These are phyloP conservation scores for Rugonectria rugulosa DNA, from an alignment of 2,329 filamentous ascomycete genomes.

Conservation along the genomic window DNA sequence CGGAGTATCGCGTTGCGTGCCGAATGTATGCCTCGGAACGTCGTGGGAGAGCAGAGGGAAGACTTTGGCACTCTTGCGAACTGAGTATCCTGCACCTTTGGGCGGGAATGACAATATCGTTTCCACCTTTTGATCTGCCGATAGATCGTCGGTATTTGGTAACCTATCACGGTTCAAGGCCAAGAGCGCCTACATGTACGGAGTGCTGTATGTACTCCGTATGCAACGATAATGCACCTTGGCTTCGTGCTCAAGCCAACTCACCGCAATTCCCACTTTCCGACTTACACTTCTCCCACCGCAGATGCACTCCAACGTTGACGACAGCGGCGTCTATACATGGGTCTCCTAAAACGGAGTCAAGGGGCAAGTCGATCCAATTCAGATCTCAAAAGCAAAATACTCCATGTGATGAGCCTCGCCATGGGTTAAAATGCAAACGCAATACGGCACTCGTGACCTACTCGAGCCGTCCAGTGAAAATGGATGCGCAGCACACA, in stretches of 20 bases:
- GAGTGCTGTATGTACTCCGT: not conserved
- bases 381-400: slow-evolving; percentile 8
- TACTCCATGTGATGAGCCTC: not conserved
- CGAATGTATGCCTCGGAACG: not conserved
- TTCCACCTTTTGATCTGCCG: slow-evolving; percentile 1
- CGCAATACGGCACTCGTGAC: not conserved
- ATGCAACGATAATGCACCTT: not conserved
- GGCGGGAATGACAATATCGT: not conserved
- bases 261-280: not conserved
- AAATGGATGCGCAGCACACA: slow-evolving; percentile 2
- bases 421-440: not conserved
- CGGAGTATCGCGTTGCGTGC: not conserved
- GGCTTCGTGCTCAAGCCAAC: not conserved
- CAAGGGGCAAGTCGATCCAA: slow-evolving; percentile 16
- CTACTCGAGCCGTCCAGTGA: not conserved
- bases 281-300: no score
- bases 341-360: no score
- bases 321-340: slow-evolving; percentile 10
- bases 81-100: not conserved
- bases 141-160: not conserved
- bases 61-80: not conserved
- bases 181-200: no score
- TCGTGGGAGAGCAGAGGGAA: not conserved
- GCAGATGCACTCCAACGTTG: no score
- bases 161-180: no score